Conservation (phyloP, 345 rosid genomes). For the Salix arbutifolia region DNA sequence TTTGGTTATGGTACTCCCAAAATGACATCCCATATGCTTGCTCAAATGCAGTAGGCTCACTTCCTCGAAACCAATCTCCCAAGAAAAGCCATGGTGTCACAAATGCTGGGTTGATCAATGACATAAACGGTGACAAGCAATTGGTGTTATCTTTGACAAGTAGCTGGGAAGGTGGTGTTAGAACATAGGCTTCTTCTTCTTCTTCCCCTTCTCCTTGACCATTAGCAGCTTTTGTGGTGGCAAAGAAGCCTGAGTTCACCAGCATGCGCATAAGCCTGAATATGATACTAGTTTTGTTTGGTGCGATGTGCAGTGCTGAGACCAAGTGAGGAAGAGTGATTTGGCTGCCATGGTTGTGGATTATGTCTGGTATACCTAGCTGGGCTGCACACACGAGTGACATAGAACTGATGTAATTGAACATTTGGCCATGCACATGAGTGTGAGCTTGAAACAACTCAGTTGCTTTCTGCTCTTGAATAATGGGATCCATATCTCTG, state of each 20-base stretch:
- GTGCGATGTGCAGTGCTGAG: constrained; percentile 32
- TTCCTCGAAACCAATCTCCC: constrained; percentile 15
- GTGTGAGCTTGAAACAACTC: constrained; percentile 40
- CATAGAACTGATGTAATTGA: constrained; percentile 41
- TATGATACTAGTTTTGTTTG: constrained; percentile 16
- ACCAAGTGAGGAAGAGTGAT: constrained; percentile 39
- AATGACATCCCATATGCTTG: constrained; percentile 13
- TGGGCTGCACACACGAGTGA: constrained; percentile 44
- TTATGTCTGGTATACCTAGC: constrained; percentile 39
- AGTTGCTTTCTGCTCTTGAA: neutral
- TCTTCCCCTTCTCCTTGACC: constrained; percentile 5
- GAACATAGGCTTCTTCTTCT: constrained; percentile 24
- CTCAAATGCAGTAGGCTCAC: constrained; percentile 14
- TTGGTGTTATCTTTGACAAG: constrained; percentile 33
- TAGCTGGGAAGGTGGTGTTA: constrained; percentile 32
- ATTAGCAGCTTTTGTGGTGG: neutral
- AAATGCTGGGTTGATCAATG: constrained; percentile 5
- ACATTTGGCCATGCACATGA: constrained; percentile 33
- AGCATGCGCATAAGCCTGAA: constrained; percentile 43
- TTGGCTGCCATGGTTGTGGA: constrained; percentile 37
- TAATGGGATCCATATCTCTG: constrained; percentile 9
- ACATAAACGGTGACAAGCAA: constrained; percentile 32
- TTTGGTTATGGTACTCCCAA: constrained; percentile 10
- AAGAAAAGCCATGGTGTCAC: constrained; percentile 5
- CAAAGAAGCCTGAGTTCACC: constrained; percentile 39